Conservation (phyloP, 768 basidiomycete species). For the Russula sp. region DNA sequence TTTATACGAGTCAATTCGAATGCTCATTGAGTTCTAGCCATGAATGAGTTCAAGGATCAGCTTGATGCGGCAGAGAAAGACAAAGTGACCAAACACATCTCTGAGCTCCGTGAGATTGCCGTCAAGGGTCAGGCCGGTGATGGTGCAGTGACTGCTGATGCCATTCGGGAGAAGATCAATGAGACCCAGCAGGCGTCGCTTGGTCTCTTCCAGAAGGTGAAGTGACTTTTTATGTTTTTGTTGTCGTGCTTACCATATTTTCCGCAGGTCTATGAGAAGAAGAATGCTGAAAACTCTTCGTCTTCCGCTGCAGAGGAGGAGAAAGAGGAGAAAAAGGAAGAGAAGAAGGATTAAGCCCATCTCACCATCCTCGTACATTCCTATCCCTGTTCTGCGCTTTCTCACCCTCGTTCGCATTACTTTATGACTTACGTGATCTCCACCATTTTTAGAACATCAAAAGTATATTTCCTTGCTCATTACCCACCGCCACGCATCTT, state of each 20-base stretch:
- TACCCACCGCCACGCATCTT: slow-evolving; percentile 23
- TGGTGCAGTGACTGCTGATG: slow-evolving; percentile 72
- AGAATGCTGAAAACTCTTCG: slow-evolving; percentile 59
- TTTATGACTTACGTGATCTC: slow-evolving; percentile 19
- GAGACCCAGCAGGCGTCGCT: slow-evolving; percentile 95
- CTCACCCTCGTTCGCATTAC: slow-evolving; percentile 14
- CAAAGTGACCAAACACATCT: slow-evolving; percentile 84
- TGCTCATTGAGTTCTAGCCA: slow-evolving; percentile 48
- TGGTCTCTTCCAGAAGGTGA: slow-evolving; percentile 88
- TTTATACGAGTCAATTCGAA: slow-evolving; percentile 1
- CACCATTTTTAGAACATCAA: slow-evolving; percentile 27
- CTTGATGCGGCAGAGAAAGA: slow-evolving; percentile 90
- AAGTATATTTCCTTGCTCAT: slow-evolving; percentile 25
- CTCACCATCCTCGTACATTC: slow-evolving; percentile 5
- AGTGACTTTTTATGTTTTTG: neutral
- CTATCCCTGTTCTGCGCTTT: neutral
- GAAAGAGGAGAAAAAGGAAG: slow-evolving; percentile 57
- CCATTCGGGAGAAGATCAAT: slow-evolving; percentile 87
- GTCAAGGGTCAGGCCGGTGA: slow-evolving; percentile 89
- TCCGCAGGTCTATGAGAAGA: slow-evolving; percentile 76
- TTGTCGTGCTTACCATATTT: neutral
- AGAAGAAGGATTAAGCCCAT: slow-evolving; percentile 78
- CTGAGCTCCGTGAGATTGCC: slow-evolving; percentile 85
- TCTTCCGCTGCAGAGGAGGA: slow-evolving; percentile 38
- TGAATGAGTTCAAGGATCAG: slow-evolving; percentile 98